These are phyloP conservation scores for Scortechinia acanthostroma DNA, from an alignment of 2,329 filamentous ascomycete species.

Conservation along the genomic window DNA sequence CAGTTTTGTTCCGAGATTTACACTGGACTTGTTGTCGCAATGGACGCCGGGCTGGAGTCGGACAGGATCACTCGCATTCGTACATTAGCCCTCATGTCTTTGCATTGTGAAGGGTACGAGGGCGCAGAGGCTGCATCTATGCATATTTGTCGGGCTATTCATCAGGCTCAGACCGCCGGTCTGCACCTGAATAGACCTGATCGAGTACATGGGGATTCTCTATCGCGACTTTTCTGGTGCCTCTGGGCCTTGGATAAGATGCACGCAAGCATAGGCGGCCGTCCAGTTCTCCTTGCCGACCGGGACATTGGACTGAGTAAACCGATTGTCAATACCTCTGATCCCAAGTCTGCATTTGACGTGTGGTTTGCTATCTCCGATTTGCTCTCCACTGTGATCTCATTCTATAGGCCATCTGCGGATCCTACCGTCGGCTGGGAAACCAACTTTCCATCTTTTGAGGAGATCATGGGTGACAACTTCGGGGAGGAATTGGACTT, in stretches of 20 bases:
- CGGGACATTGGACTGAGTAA: constrained; percentile 25
- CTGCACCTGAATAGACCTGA: constrained; percentile 25
- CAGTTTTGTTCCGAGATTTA: constrained; percentile 26
- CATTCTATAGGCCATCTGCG: constrained; percentile 24
- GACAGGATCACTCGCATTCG: constrained; percentile 25
- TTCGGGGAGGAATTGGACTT: constrained; percentile 14
- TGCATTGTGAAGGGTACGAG: constrained; percentile 27
- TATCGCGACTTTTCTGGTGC: constrained; percentile 24
- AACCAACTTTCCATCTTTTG: constrained; percentile 23
- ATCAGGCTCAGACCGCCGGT: constrained; percentile 26
- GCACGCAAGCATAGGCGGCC: constrained; percentile 26
- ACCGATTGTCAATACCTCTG: constrained; percentile 9
- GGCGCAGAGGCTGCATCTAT: constrained; percentile 26
- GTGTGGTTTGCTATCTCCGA: constrained; percentile 26
- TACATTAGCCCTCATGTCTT: constrained; percentile 24
- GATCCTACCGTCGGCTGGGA: constrained; percentile 24
- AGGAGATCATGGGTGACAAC: constrained; percentile 18
- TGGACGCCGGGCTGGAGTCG: constrained; percentile 23
- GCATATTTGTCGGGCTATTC: constrained; percentile 26
- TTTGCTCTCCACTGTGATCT: constrained; percentile 24
- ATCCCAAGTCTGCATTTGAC: constrained; percentile 14
- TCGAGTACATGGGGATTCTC: constrained; percentile 14
- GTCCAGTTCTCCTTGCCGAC: constrained; percentile 25
- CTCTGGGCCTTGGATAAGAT: constrained; percentile 29
- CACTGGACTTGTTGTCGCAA: constrained; percentile 20